These are phyloP conservation scores for Arthrobotrys musiformis DNA, from an alignment of 2,329 filamentous ascomycete genomes.

Conservation along the genomic window DNA sequence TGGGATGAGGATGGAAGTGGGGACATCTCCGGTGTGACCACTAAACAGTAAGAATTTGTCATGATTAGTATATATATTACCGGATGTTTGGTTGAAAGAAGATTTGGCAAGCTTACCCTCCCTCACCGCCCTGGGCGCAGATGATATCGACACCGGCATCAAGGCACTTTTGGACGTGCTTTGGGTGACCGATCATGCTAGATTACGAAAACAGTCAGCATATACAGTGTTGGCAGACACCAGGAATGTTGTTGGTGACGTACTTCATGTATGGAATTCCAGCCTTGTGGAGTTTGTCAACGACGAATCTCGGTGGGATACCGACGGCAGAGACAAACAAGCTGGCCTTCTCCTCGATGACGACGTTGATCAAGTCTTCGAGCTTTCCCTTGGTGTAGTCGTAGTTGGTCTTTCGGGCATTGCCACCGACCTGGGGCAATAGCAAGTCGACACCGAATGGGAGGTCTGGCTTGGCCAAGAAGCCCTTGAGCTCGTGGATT, in stretches of 20 bases:
- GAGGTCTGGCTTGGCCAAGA: conserved; percentile 86
- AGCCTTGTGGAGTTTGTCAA: conserved; percentile 86
- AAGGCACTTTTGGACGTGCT: conserved; percentile 97
- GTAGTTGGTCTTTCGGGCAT: conserved; percentile 81
- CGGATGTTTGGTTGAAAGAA: neutral
- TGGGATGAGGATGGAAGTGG: conserved; percentile 90
- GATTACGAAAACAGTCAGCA: conserved; percentile 2
- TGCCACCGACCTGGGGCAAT: conserved; percentile 92
- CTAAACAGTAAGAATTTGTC: conserved; percentile 1
- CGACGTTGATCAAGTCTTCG: conserved; percentile 85
- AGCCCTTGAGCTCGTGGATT: conserved; percentile 90
- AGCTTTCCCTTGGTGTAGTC: conserved; percentile 99
- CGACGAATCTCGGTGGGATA: conserved; percentile 85
- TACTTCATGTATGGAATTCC: conserved; percentile 94
- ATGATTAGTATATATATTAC: neutral
- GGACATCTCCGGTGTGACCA: conserved; percentile 93
- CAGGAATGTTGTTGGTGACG: conserved; percentile 62
- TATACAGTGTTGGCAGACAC: neutral
- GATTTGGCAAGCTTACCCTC: conserved; percentile 67
- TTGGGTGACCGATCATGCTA: conserved; percentile 96
- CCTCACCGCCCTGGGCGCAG: conserved; percentile 97
- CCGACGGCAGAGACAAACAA: conserved; percentile 98
- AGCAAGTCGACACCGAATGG: conserved; percentile 95
- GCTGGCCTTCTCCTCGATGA: conserved; percentile 89
- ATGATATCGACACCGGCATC: conserved; percentile 94